Conservation (phyloP, 164 flowering plant genomes). For the Hamamelis virginiana region DNA sequence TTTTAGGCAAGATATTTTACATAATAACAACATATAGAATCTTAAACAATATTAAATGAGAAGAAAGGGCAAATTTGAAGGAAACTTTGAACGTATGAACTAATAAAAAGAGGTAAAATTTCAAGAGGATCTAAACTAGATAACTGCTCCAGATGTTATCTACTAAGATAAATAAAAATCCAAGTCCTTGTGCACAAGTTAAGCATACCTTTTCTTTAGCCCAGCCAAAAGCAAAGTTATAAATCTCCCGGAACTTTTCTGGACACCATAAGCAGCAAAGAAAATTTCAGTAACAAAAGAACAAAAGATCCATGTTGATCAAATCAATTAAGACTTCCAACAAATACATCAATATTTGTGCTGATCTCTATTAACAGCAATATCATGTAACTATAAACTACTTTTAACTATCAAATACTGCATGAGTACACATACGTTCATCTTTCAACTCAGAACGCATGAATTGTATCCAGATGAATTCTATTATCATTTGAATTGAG, state of each 20-base stretch:
- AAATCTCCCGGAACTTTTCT: constrained; percentile 95
- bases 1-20: too few species aligned
- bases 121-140: background rate
- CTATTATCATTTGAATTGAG: background rate
- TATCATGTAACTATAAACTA: background rate
- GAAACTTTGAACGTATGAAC: background rate
- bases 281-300: constrained; percentile 12
- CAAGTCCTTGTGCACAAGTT: background rate
- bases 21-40: too few species aligned
- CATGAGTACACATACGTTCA: constrained; percentile 64
- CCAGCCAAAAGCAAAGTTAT: constrained; percentile 96
- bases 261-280: constrained; percentile 21
- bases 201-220: constrained; percentile 90
- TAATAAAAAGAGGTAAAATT: background rate
- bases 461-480: constrained; percentile 40
- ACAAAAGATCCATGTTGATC: background rate
- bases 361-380: background rate
- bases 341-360: background rate
- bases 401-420: background rate
- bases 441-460: constrained; percentile 94
- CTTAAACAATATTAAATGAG: background rate
- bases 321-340: background rate
- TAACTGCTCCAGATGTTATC: background rate
- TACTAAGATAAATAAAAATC: background rate
- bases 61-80: background rate